Conservation (phyloP, 2,329 filamentous ascomycete genomes). For the Passalora sequoiae region DNA sequence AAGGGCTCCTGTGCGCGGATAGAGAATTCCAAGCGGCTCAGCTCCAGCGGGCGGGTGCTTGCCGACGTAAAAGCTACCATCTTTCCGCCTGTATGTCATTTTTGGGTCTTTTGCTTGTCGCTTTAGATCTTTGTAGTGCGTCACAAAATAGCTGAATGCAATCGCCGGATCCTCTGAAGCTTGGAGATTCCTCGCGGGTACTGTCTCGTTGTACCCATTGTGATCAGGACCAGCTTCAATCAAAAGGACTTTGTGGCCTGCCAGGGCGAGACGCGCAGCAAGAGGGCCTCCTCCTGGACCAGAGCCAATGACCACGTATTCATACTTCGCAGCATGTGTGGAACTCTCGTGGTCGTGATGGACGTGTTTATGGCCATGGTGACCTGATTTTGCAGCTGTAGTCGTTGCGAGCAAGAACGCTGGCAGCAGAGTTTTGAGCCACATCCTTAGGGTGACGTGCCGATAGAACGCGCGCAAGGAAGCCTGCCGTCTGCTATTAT, state of each 20-base stretch:
- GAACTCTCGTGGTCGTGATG: constrained; percentile 5
- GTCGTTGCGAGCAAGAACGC: constrained; percentile 2
- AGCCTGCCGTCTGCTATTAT: neutral
- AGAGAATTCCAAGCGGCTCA: constrained; percentile 51
- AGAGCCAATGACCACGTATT: constrained; percentile 60
- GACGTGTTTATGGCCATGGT: constrained; percentile 4
- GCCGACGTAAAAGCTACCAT: constrained; percentile 49
- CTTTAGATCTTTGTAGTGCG: constrained; percentile 54
- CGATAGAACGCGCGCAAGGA: neutral
- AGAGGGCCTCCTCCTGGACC: constrained; percentile 56
- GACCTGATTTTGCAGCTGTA: neutral
- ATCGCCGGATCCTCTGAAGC: constrained; percentile 53
- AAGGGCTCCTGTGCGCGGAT: constrained; percentile 54
- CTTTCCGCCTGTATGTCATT: constrained; percentile 47
- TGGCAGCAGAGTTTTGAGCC: constrained; percentile 2
- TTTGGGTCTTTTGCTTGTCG: constrained; percentile 55
- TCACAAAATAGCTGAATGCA: constrained; percentile 61
- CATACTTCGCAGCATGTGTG: constrained; percentile 40
- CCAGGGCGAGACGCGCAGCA: constrained; percentile 55
- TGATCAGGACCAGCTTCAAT: constrained; percentile 56
- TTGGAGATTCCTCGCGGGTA: constrained; percentile 51
- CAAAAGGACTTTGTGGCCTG: constrained; percentile 55
- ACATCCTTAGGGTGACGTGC: neutral
- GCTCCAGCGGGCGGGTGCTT: constrained; percentile 50
- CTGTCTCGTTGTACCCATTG: constrained; percentile 50